A percentile compares a stretch with the other conserved stretches of the same genome.
Evolutionary conservation across 2,329 filamentous ascomycete species (phyloP).

Genomic region (Penicillium digitatum): DNA sequence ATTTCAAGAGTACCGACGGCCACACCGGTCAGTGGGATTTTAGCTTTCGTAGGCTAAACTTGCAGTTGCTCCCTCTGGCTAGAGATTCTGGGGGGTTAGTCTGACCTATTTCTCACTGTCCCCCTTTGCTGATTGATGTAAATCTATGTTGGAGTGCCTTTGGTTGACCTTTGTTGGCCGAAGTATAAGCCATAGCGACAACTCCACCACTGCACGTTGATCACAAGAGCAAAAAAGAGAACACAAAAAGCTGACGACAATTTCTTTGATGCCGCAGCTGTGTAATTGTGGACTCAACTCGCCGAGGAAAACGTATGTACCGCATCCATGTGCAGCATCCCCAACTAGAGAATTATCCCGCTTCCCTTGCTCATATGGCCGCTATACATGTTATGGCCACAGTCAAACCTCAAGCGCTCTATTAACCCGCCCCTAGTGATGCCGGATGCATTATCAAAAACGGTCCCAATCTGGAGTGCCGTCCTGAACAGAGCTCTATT

Average conservation of each 20-base stretch:
- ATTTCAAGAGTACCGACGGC: slow-evolving; percentile 98
- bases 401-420: neutral
- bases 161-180: neutral
- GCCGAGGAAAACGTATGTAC: slow-evolving; percentile 73
- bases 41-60: slow-evolving; percentile 75
- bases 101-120: slow-evolving; percentile 20
- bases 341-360: neutral
- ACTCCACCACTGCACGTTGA: neutral
- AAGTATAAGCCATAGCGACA: neutral
- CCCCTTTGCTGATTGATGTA: neutral
- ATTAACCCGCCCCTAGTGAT: slow-evolving; percentile 54
- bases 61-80: slow-evolving; percentile 71
- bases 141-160: neutral
- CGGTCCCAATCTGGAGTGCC: slow-evolving; percentile 87
- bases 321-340: neutral
- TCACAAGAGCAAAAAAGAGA: neutral
- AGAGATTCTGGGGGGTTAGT: slow-evolving; percentile 62
- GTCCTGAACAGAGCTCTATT: slow-evolving; percentile 80
- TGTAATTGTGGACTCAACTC: slow-evolving; percentile 88
- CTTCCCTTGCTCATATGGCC: neutral
- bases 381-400: neutral
- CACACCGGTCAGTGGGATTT: slow-evolving; percentile 90
- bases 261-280: slow-evolving; percentile 29
- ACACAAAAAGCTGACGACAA: slow-evolving; percentile 7
- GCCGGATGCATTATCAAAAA: slow-evolving; percentile 92